Conservation (phyloP, 768 basidiomycete genomes). For the Lactarius deliciosus region DNA sequence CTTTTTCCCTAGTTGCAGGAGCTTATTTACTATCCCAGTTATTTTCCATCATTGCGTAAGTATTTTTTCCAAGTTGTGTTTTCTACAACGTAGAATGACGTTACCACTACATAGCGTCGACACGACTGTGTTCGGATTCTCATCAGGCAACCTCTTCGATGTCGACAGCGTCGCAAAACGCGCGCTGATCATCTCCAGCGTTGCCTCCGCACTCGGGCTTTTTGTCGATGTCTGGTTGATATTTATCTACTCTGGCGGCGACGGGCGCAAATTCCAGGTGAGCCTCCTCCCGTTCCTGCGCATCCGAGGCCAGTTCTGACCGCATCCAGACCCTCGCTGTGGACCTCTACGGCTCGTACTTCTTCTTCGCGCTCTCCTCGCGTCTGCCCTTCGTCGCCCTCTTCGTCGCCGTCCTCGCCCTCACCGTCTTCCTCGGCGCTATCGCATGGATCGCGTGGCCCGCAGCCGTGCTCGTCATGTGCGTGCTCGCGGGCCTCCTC, state of each 20-base stretch:
- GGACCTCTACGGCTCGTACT: slow-evolving; percentile 59
- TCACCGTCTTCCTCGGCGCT: slow-evolving; percentile 58
- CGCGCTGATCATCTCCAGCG: slow-evolving; percentile 56
- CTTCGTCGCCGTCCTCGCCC: slow-evolving; percentile 52
- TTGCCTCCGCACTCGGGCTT: slow-evolving; percentile 65
- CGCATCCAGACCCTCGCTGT: slow-evolving; percentile 44
- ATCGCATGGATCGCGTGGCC: slow-evolving; percentile 69
- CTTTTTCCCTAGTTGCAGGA: not conserved
- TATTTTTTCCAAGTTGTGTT: slow-evolving; percentile 1
- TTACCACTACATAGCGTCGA: slow-evolving; percentile 36
- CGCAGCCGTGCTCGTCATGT: slow-evolving; percentile 56
- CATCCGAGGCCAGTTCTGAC: not conserved
- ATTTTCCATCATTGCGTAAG: slow-evolving; percentile 58
- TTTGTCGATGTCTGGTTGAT: slow-evolving; percentile 65
- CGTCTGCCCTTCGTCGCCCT: slow-evolving; percentile 63
- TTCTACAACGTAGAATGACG: slow-evolving; percentile 13
- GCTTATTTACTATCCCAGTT: slow-evolving; percentile 40
- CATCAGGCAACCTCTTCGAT: slow-evolving; percentile 48
- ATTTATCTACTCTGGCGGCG: slow-evolving; percentile 56
- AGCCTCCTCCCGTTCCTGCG: slow-evolving; percentile 29
- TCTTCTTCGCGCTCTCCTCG: slow-evolving; percentile 69
- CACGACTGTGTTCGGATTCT: slow-evolving; percentile 64
- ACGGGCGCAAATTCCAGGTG: slow-evolving; percentile 54
- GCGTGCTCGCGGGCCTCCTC: slow-evolving; percentile 55
- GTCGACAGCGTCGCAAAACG: slow-evolving; percentile 48